Evolutionary conservation across 2,329 filamentous ascomycete species (phyloP), one percentile per base, ranked within the genome.

Genomic region (Ophiocordyceps camponoti-floridani): DNA sequence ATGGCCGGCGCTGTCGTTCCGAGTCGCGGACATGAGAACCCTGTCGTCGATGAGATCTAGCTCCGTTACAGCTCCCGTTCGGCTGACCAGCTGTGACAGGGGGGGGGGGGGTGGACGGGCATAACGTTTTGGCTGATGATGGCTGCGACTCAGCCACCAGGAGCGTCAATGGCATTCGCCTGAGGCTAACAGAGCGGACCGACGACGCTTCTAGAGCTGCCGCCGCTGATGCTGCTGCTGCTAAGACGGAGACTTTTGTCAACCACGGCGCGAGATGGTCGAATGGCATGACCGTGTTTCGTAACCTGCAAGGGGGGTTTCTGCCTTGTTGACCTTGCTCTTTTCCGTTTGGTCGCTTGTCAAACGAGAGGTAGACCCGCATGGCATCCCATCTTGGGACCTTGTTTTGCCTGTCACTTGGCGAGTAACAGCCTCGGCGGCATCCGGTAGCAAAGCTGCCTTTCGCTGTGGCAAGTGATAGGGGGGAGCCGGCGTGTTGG

Each of bases 361-460:
- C 37, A 40, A 40, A 40, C 37, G 37, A 40, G 16, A 35, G 23
- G 41, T 40, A n/a, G n/a, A n/a, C n/a, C 41, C 23, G 43, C 54
- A 56, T 55, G 52, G 54, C 54, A 53, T 56, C 54, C 46, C 49
- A 56, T 56, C 52, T 50, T 19, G 23, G n/a, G n/a, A n/a, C n/a
- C n/a, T 16, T 28, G n/a, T 33, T 41, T 42, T 40, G 37, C 14
- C 38, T 19, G 40, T 27, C 42, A 16, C 23, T n/a, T 13, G 28
- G 30, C 28, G 26, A 16, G 30, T 31, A 40, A 37, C 45, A 31
- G 43, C 43, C 12, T 31, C 37, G 31, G 45, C 40, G 26, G 27
- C 42, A 42, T 44, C 45, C 45, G 45, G 43, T 28, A 6, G 27
- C 42, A 37, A 38, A 41, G 41, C n/a, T 9, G 41, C 27, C 35